Percentiles rank a stretch among this genome's conserved stretches.
phyloP scores from a whole-genome alignment of 169 alveolate species.

The Cryptosporidium baileyi region DNA sequence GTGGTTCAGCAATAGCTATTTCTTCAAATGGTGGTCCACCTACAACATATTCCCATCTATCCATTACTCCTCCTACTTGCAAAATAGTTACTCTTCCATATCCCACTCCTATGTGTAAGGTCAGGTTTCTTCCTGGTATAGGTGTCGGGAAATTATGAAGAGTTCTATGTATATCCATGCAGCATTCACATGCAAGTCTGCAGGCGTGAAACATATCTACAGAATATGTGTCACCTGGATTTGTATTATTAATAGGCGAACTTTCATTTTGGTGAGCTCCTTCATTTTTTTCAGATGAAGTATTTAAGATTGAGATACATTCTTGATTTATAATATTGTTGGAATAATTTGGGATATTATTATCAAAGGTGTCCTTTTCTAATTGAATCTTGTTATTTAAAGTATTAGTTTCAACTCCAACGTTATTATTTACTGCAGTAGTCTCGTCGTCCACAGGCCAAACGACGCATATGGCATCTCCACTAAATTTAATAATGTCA shows the following conservation, averaged over 20 bases:
- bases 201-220: slow-evolving; percentile 69
- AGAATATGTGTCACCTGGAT: slow-evolving; percentile 62
- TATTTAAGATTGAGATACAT: too few species aligned
- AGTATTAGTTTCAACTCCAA: not conserved
- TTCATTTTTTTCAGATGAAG: not conserved
- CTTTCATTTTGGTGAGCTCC: not conserved
- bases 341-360: too few species aligned
- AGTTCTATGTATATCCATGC: slow-evolving; percentile 81
- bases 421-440: not conserved
- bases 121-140: slow-evolving; percentile 73
- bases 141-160: slow-evolving; percentile 82
- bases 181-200: slow-evolving; percentile 77
- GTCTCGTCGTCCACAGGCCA: slow-evolving; percentile 85
- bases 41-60: slow-evolving; percentile 78
- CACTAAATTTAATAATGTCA: slow-evolving; percentile 87
- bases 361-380: not conserved
- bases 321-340: too few species aligned
- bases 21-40: slow-evolving; percentile 84
- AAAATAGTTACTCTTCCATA: slow-evolving; percentile 79
- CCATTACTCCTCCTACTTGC: slow-evolving; percentile 82
- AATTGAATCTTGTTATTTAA: not conserved
- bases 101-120: slow-evolving; percentile 82
- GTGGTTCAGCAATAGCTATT: slow-evolving; percentile 78
- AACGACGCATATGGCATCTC: slow-evolving; percentile 85
- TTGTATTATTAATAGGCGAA: not conserved